These are phyloP conservation scores for Ambispora gerdemannii DNA, from an alignment of 192 early-diverging fungal genomes.

Conservation along the genomic window DNA sequence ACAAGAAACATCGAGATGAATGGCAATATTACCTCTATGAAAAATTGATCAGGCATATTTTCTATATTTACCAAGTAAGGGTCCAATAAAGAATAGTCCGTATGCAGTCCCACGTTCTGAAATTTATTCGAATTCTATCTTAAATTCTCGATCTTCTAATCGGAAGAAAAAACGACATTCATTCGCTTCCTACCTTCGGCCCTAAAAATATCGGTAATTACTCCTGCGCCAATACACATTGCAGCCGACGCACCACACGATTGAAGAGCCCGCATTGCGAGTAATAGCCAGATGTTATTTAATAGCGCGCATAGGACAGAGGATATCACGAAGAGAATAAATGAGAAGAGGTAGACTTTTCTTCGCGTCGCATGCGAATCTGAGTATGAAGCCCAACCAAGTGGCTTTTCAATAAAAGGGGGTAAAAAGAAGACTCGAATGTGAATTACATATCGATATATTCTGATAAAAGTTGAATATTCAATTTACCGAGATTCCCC, in stretches of 20 bases:
- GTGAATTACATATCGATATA: no score
- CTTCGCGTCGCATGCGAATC: conserved; percentile 35
- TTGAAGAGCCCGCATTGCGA: conserved; percentile 41
- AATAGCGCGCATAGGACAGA: conserved; percentile 36
- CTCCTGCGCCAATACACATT: conserved; percentile 38
- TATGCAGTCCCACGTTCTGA: conserved; percentile 38
- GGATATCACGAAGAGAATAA: conserved; percentile 37
- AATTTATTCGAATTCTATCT: background rate
- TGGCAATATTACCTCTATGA: background rate
- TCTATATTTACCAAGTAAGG: conserved; percentile 27
- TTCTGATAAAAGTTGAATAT: background rate
- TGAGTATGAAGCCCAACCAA: conserved; percentile 39
- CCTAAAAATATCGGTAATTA: conserved; percentile 35
- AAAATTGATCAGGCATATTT: background rate
- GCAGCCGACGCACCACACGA: conserved; percentile 37
- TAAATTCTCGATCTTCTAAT: no score
- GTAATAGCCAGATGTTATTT: conserved; percentile 38
- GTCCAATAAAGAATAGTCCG: conserved; percentile 39
- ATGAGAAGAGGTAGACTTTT: conserved; percentile 39
- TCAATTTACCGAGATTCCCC: background rate
- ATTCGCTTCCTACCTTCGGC: no score
- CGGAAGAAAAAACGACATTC: no score
- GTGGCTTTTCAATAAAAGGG: conserved; percentile 32
- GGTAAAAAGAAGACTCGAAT: background rate
- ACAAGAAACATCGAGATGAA: no score